Base-by-base conservation (phyloP, 2,329 filamentous ascomycete species). In the Calonectria leucothoes region DNA sequence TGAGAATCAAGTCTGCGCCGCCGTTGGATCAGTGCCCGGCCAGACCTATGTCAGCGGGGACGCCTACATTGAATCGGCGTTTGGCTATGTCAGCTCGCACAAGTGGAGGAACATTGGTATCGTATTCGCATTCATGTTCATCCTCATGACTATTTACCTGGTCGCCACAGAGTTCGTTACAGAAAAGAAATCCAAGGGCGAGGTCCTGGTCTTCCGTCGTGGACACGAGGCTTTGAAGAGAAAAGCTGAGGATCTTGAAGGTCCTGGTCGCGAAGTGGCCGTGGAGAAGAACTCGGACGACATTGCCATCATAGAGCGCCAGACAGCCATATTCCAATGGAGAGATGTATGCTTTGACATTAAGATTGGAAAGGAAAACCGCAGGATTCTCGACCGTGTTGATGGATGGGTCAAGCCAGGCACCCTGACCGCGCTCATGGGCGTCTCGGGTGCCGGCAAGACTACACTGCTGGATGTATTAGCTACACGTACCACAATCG, bases 341-440 rank as follows among this genome's bases (percentile, higher is more conserved):
- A 82, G 37, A 25, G 55, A 61, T 39, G 55, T 61, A 25, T 61
- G 55, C 31, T 61, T 39, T 23, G 55, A 61, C 37, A 61, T 61
- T n/a, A 61, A 61, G 35, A 61, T 61, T 42, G 93, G 93, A 80
- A 89, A 93, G 74, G 82, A 86, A 10, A 35, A 37, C 3, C 88
- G 93, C 23, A 88, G 91, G 25, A 91, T 95, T 77, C 84, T 94
- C 31, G 90, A 94, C 71, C 86, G 93, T 67, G 91, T 94, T 7
- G 91, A 94, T 79, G 93, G 93, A 20, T 94, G 92, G 91, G 92
- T 94, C 66, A 93, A 94, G 81, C 93, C 93, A 3, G 93, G 93
- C 51, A 94, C 92, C 15, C 84, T 94, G 52, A 94, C 92, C 8
- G 93, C 92, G 12, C 86, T 94, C 1, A 94, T 94, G 74, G 55